phyloP scores from a whole-genome alignment of 495 filamentous ascomycete species.

The Peziza echinospora region DNA sequence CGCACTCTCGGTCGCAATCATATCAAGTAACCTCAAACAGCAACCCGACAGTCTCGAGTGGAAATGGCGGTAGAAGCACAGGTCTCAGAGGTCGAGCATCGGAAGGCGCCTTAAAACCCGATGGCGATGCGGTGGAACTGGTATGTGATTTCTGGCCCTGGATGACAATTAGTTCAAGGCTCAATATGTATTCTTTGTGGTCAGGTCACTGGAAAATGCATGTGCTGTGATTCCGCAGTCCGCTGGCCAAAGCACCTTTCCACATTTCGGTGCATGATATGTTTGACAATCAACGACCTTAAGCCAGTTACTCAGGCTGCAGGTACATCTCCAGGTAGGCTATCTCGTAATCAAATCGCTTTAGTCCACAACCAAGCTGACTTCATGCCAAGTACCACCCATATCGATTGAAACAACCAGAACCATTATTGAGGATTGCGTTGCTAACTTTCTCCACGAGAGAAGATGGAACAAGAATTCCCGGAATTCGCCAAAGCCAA shows the following conservation, averaged over 20 bases:
- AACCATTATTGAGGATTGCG: not conserved
- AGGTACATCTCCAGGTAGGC: slow-evolving; percentile 1
- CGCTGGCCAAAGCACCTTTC: slow-evolving; percentile 60
- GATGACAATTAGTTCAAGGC: too few relatives aligned
- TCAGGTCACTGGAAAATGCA: slow-evolving; percentile 51
- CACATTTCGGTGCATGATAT: slow-evolving; percentile 65
- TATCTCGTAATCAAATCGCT: too few relatives aligned
- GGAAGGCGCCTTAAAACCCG: not conserved
- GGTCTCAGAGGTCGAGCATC: slow-evolving; percentile 2
- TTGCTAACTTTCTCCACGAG: not conserved
- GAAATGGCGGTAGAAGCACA: slow-evolving; percentile 11
- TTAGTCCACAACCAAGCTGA: too few relatives aligned
- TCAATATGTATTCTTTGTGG: too few relatives aligned
- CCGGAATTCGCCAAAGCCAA: too few relatives aligned
- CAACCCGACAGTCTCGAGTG: not conserved
- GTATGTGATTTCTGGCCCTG: too few relatives aligned
- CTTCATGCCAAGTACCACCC: not conserved
- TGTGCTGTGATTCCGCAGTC: slow-evolving; percentile 61
- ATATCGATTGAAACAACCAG: not conserved
- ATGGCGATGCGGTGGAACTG: too few relatives aligned
- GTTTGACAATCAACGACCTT: slow-evolving; percentile 71
- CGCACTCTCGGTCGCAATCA: slow-evolving; percentile 12
- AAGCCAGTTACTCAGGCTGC: slow-evolving; percentile 22
- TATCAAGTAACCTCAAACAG: slow-evolving; percentile 9
- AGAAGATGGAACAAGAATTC: too few relatives aligned